Evolutionary conservation across 2,329 filamentous ascomycete genomes (phyloP), one percentile per base, ranked within the genome.

Genomic region (Orbilia brochopaga): DNA sequence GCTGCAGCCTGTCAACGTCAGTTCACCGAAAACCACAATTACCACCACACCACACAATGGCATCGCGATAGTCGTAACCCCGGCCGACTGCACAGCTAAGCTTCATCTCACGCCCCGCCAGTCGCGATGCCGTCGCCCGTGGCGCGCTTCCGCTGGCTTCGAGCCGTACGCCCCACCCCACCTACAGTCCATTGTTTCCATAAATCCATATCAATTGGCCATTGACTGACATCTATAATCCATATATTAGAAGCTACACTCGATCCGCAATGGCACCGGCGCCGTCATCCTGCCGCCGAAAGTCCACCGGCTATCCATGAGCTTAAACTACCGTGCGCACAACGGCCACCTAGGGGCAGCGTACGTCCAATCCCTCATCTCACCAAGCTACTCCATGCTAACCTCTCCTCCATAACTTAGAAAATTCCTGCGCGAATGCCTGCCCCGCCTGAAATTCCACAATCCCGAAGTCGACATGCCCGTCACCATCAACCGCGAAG

Each of bases 361-460:
- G 90, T 92, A 83, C 74, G n/a, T 82, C 44, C 32, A 30, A 51
- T 44, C 42, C 46, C 19, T 17, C 30, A 51, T 37, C 48, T 24
- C 40, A 7, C 37, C 42, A 52, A 52, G 11, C 51, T 10, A 11
- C 17, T 6, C 11, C 24, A 27, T 27, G 81, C 52, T 80, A 80
- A 53, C 79, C 80, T 30, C 77, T 82, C 48, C 80, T 19, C 61
- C 13, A 63, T 30, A 81, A 74, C 78, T 82, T 75, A 96, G 92
- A 78, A 91, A 91, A 82, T 97, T 99, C 85, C 96, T 91, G 90
- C 87, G 85, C 74, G 83, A 88, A 72, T 89, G 87, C 78, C 87
- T 97, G 53, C 90, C 91, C 21, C 87, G 91, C 65, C 83, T 99
- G 75, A 97, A 99, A 84, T 99, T 88, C 82, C 89, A 96, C 84